A percentile compares a stretch with the other conserved stretches of the same genome.
Conservation (phyloP, 192 early-diverging fungal species). For the Tieghemiomyces parasiticus region DNA sequence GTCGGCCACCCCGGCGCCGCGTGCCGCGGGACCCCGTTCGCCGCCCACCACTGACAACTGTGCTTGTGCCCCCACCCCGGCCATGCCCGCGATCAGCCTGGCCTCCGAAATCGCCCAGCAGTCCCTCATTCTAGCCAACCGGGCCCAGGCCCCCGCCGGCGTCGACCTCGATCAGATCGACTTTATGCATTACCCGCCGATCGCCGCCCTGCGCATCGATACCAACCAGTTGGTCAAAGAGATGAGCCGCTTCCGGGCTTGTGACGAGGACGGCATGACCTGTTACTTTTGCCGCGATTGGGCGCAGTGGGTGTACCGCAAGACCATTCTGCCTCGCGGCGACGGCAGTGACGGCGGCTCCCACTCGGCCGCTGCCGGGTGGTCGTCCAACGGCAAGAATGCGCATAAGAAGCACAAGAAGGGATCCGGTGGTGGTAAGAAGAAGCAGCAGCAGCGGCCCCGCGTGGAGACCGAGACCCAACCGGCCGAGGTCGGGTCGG, state of each 20-base stretch:
- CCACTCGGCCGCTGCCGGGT: no score
- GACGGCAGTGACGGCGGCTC: background rate
- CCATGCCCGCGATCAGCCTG: background rate
- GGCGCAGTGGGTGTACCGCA: slow-evolving; percentile 62
- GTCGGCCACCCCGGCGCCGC: no score
- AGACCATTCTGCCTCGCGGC: slow-evolving; percentile 25
- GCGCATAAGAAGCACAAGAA: no score
- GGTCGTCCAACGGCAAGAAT: no score
- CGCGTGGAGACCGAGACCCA: no score
- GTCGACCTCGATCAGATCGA: slow-evolving; percentile 15
- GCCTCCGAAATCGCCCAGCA: slow-evolving; percentile 7
- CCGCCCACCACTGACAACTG: background rate
- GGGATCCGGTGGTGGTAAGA: no score
- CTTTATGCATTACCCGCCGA: slow-evolving; percentile 19
- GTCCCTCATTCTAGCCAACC: background rate
- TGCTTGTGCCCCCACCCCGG: slow-evolving; percentile 6
- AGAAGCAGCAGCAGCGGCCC: no score
- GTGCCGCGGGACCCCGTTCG: no score
- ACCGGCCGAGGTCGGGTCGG: no score
- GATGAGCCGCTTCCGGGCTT: slow-evolving; percentile 48
- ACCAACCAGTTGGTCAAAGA: slow-evolving; percentile 47
- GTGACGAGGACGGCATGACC: slow-evolving; percentile 45
- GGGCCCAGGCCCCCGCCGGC: slow-evolving; percentile 14
- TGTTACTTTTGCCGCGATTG: slow-evolving; percentile 71
- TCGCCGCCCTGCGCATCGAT: slow-evolving; percentile 46